Conservation (phyloP, 768 basidiomycete species). For the Rhodosporidiobolus odoratus region DNA sequence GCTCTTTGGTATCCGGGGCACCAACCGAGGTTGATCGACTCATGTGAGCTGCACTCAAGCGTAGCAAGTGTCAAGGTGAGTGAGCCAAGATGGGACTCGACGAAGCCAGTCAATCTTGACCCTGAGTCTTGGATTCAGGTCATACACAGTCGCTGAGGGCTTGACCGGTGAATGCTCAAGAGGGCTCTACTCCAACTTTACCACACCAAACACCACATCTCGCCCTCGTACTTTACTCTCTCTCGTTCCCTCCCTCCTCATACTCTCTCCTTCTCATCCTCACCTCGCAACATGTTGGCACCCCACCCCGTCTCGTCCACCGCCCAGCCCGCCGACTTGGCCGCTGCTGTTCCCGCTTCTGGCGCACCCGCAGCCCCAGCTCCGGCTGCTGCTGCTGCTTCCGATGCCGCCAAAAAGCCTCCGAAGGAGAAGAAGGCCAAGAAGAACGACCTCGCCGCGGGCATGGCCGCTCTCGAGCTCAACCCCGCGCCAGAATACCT, state of each 20-base stretch:
- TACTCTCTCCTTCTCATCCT: background rate
- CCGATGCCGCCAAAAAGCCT: constrained; percentile 25
- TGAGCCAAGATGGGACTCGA: too few species aligned
- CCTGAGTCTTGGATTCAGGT: too few species aligned
- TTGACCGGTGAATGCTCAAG: constrained; percentile 22
- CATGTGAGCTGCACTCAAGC: too few species aligned
- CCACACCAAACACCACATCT: background rate
- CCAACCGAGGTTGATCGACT: too few species aligned
- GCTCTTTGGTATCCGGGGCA: too few species aligned
- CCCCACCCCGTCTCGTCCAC: constrained; percentile 46
- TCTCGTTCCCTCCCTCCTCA: background rate
- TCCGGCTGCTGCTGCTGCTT: constrained; percentile 1
- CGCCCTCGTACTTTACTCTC: background rate
- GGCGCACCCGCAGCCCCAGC: background rate
- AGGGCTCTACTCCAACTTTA: background rate
- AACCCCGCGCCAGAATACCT: constrained; percentile 75
- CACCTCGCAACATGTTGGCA: constrained; percentile 38
- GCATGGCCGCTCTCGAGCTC: constrained; percentile 38
- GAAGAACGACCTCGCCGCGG: constrained; percentile 39
- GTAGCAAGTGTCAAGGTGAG: too few species aligned
- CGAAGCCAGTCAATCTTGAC: too few species aligned
- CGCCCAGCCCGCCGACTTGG: constrained; percentile 40
- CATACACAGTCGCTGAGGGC: background rate
- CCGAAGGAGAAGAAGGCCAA: constrained; percentile 45
- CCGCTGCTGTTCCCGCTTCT: constrained; percentile 20